Conservation (phyloP, 164 flowering plant genomes). For the Magnolia kwangsiensis region DNA sequence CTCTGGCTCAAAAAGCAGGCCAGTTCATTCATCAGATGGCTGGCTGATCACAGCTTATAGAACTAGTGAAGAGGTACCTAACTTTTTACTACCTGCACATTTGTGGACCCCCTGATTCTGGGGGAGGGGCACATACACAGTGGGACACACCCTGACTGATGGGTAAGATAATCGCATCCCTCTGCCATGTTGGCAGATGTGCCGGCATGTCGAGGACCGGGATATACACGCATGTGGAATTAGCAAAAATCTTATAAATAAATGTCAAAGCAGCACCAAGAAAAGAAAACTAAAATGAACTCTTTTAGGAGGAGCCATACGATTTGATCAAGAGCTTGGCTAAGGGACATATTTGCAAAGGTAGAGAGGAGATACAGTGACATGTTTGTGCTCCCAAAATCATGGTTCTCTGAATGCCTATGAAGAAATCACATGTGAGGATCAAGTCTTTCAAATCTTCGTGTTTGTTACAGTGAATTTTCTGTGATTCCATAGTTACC, state of each 20-base stretch:
- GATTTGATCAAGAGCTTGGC: slow-evolving; percentile 67
- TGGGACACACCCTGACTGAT: too few relatives aligned
- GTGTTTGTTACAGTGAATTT: neutral
- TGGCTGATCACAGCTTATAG: too few relatives aligned
- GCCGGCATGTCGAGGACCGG: neutral
- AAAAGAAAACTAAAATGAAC: neutral
- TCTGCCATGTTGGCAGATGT: neutral
- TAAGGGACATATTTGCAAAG: slow-evolving; percentile 52
- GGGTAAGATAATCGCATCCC: too few relatives aligned
- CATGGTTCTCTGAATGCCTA: slow-evolving; percentile 39
- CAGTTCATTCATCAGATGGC: too few relatives aligned
- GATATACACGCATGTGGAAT: too few relatives aligned
- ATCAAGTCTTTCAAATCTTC: neutral
- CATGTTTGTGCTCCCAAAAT: slow-evolving; percentile 32
- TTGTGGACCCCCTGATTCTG: too few relatives aligned
- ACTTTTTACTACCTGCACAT: too few relatives aligned
- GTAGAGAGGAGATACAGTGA: slow-evolving; percentile 38
- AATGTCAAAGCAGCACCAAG: neutral
- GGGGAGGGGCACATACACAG: too few relatives aligned
- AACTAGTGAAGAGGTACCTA: too few relatives aligned
- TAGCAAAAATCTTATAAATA: neutral
- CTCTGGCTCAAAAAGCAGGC: too few relatives aligned
- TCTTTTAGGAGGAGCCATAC: slow-evolving; percentile 32
- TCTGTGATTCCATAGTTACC: slow-evolving; percentile 25
- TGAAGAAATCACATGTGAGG: slow-evolving; percentile 2